phyloP scores from a whole-genome alignment of 192 early-diverging fungal species.

The Mortierella alpina region DNA sequence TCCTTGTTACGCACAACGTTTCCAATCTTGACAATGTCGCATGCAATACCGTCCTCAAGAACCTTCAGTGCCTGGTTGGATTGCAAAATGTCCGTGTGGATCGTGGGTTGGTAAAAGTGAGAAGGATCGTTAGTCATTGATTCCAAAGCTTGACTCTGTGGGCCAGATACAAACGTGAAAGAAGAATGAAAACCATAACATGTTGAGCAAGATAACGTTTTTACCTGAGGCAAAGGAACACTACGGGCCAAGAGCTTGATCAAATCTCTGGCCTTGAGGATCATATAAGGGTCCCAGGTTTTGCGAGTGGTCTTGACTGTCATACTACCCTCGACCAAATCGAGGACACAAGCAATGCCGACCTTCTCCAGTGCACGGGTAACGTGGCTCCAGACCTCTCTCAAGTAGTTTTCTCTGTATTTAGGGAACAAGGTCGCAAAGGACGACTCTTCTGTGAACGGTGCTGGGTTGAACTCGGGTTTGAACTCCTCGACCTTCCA shows the following conservation, averaged over 20 bases:
- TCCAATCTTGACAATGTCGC: slow-evolving; percentile 98
- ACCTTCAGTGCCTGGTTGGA: slow-evolving; percentile 79
- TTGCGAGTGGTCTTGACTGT: slow-evolving; percentile 97
- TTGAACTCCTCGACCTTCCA: slow-evolving; percentile 94
- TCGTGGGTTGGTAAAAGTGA: neutral
- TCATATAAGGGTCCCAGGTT: slow-evolving; percentile 94
- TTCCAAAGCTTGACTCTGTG: neutral
- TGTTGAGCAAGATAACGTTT: neutral
- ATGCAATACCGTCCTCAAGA: slow-evolving; percentile 90
- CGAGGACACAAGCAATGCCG: slow-evolving; percentile 89
- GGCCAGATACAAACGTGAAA: neutral
- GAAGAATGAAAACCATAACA: neutral
- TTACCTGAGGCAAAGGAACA: slow-evolving; percentile 91
- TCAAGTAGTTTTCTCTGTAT: slow-evolving; percentile 95
- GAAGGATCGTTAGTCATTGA: neutral
- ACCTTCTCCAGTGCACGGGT: slow-evolving; percentile 82
- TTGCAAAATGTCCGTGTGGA: neutral
- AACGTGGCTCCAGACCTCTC: slow-evolving; percentile 91
- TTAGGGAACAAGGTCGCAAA: slow-evolving; percentile 99
- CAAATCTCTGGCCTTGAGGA: slow-evolving; percentile 94
- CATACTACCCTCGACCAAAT: slow-evolving; percentile 98
- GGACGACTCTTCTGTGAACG: slow-evolving; percentile 93
- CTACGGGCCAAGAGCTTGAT: slow-evolving; percentile 94
- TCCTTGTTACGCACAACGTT: slow-evolving; percentile 96
- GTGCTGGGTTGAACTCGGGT: slow-evolving; percentile 71